Evolutionary conservation across 1,139 yeast genomes (phyloP).

Genomic region (Suzukiozyma palmioleophila): DNA sequence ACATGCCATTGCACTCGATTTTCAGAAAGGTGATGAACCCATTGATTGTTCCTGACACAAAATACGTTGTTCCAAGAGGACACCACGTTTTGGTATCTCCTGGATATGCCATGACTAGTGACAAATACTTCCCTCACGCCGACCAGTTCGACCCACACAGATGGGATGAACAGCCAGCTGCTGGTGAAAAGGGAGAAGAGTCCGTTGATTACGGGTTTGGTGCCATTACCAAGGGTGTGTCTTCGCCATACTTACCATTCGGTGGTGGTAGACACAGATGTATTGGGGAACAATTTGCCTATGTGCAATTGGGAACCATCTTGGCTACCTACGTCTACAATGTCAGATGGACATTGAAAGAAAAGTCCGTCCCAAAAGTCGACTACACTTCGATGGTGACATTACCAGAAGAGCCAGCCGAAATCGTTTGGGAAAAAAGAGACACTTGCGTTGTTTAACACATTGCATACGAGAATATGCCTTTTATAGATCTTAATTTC

Average conservation of each 20-base stretch:
- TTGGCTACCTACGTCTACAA: slow-evolving; percentile 73
- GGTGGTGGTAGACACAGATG: slow-evolving; percentile 99
- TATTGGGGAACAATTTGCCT: slow-evolving; percentile 98
- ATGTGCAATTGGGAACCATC: slow-evolving; percentile 85
- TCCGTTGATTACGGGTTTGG: slow-evolving; percentile 94
- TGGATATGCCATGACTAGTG: slow-evolving; percentile 80
- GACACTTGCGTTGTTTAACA: slow-evolving; percentile 22
- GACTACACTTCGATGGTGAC: slow-evolving; percentile 95
- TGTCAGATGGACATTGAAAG: slow-evolving; percentile 70
- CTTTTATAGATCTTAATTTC: neutral
- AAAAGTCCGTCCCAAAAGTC: slow-evolving; percentile 60
- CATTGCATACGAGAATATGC: neutral
- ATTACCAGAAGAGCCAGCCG: slow-evolving; percentile 76
- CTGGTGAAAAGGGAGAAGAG: slow-evolving; percentile 39
- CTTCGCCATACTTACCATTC: slow-evolving; percentile 93
- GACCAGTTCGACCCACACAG: slow-evolving; percentile 74
- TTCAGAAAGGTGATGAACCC: slow-evolving; percentile 86
- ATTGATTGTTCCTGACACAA: slow-evolving; percentile 74
- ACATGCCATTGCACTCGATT: slow-evolving; percentile 92
- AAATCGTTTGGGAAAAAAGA: slow-evolving; percentile 73
- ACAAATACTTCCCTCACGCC: slow-evolving; percentile 74
- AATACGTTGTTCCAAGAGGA: slow-evolving; percentile 81
- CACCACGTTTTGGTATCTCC: slow-evolving; percentile 91
- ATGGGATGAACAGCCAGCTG: slow-evolving; percentile 60
- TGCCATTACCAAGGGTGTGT: slow-evolving; percentile 90